These are phyloP conservation scores for Eutrema yunnanense DNA, from an alignment of 345 rosid genomes.

Conservation along the genomic window DNA sequence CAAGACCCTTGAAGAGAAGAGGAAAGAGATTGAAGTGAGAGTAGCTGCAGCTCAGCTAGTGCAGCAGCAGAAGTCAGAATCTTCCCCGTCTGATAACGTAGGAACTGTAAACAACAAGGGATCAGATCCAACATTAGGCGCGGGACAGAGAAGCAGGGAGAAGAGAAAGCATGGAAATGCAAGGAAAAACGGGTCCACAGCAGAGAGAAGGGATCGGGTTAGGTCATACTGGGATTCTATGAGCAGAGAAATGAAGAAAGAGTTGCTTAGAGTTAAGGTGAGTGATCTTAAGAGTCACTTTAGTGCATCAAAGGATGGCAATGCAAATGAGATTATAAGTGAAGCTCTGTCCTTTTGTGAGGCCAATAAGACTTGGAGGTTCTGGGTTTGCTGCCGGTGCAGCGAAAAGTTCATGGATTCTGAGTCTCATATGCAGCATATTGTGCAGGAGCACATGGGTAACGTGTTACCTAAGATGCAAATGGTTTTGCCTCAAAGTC, in stretches of 20 bases:
- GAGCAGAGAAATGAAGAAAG: conserved; percentile 50
- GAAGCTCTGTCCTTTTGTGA: conserved; percentile 60
- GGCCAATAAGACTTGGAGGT: conserved; percentile 64
- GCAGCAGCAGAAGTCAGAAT: conserved; percentile 88
- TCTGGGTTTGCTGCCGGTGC: conserved; percentile 78
- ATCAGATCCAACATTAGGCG: conserved; percentile 35
- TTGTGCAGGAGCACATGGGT: conserved; percentile 72
- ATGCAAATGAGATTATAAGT: conserved; percentile 47
- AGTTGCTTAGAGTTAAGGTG: conserved; percentile 56
- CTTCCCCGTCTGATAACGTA: conserved; percentile 27
- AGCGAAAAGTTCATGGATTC: conserved; percentile 52
- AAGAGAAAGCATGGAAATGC: conserved; percentile 58
- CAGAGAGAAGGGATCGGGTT: conserved; percentile 63
- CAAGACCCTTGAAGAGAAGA: conserved; percentile 81
- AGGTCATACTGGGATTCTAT: conserved; percentile 65
- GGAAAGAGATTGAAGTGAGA: conserved; percentile 95
- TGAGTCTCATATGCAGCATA: conserved; percentile 74
- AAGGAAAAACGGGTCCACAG: conserved; percentile 50
- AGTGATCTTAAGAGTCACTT: conserved; percentile 59
- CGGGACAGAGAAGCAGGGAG: conserved; percentile 59
- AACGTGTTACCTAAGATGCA: conserved; percentile 68
- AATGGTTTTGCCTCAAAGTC: conserved; percentile 64
- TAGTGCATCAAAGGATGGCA: conserved; percentile 47
- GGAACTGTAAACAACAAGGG: conserved; percentile 45
- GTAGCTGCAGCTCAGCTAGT: conserved; percentile 83